A percentile compares a stretch with the other conserved stretches of the same genome.
Evolutionary conservation across 1,284 basidiomycete species (phyloP).

Genomic region (Acaromyces ingoldii): DNA sequence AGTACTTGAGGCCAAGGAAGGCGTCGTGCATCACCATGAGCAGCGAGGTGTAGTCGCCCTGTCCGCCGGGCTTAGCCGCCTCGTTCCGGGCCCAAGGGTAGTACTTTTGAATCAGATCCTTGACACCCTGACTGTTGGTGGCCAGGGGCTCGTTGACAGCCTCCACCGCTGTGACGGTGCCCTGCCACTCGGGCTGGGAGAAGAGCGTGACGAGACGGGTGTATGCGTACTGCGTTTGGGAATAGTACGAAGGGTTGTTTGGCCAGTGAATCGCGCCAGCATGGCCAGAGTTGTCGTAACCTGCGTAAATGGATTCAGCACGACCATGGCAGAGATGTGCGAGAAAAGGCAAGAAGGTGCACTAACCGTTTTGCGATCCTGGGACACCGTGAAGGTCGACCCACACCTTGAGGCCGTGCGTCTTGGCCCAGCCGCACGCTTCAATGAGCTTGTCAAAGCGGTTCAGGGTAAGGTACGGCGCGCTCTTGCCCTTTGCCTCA

Average conservation of each 20-base stretch:
- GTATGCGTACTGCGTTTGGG: conserved; percentile 67
- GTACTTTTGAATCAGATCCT: conserved; percentile 9
- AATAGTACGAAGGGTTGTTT: conserved; percentile 62
- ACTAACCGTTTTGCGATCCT: conserved; percentile 53
- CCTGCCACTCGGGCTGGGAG: conserved; percentile 25
- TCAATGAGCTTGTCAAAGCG: conserved; percentile 58
- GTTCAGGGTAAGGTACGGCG: conserved; percentile 78
- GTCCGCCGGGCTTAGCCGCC: conserved; percentile 3
- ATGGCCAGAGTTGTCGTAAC: conserved; percentile 61
- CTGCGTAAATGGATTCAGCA: too few relatives aligned
- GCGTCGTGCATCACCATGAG: conserved; percentile 14
- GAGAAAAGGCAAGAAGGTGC: too few relatives aligned
- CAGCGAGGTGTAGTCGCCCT: neutral
- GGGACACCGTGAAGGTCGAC: conserved; percentile 63
- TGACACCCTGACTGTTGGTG: conserved; percentile 25
- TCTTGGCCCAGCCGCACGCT: conserved; percentile 72
- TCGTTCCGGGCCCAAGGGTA: conserved; percentile 14
- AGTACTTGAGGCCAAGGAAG: conserved; percentile 11
- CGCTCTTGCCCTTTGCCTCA: conserved; percentile 55
- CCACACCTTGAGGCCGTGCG: conserved; percentile 72
- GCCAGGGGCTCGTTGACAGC: conserved; percentile 36
- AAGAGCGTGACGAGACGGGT: conserved; percentile 54
- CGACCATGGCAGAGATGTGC: too few relatives aligned
- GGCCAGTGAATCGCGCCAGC: conserved; percentile 68
- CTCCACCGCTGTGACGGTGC: conserved; percentile 37